These are phyloP conservation scores for Sarocladiaceae sp. DNA, from an alignment of 2,329 filamentous ascomycete genomes.

Conservation along the genomic window DNA sequence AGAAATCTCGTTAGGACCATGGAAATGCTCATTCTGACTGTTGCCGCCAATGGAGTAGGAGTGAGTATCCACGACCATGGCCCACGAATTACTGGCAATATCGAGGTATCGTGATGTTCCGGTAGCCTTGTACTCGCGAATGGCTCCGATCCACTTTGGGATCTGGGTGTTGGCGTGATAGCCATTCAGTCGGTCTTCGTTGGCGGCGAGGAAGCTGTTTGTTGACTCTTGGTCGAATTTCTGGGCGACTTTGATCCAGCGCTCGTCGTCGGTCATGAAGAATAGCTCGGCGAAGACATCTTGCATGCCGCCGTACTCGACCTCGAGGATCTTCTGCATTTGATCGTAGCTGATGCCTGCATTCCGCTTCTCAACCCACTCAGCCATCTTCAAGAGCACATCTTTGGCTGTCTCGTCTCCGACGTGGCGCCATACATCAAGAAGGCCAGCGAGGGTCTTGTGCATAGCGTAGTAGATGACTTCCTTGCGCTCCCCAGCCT, in stretches of 20 bases:
- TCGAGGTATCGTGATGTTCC: constrained; percentile 39
- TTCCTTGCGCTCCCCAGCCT: constrained; percentile 34
- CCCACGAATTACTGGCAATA: constrained; percentile 47
- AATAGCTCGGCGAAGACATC: constrained; percentile 45
- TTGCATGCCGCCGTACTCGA: constrained; percentile 51
- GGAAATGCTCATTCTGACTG: constrained; percentile 50
- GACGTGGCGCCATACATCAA: constrained; percentile 43
- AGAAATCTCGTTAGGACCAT: constrained; percentile 39
- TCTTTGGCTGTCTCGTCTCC: constrained; percentile 37
- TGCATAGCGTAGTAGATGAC: constrained; percentile 52
- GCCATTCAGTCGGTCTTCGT: constrained; percentile 40
- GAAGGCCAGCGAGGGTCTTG: constrained; percentile 47
- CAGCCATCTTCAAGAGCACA: constrained; percentile 38
- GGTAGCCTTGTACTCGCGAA: constrained; percentile 43
- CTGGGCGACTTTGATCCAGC: constrained; percentile 41
- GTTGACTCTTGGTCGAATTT: constrained; percentile 46
- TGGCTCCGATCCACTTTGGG: constrained; percentile 50
- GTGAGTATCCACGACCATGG: constrained; percentile 40
- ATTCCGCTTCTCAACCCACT: constrained; percentile 46
- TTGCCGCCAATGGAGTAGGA: constrained; percentile 51
- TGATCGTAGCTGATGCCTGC: constrained; percentile 33
- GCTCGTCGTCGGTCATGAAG: constrained; percentile 38
- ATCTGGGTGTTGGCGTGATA: constrained; percentile 50
- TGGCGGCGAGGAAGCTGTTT: constrained; percentile 41
- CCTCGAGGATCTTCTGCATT: constrained; percentile 44